Base-by-base conservation (phyloP, 2,329 filamentous ascomycete species). In the Cladophialophora chaetospira region DNA sequence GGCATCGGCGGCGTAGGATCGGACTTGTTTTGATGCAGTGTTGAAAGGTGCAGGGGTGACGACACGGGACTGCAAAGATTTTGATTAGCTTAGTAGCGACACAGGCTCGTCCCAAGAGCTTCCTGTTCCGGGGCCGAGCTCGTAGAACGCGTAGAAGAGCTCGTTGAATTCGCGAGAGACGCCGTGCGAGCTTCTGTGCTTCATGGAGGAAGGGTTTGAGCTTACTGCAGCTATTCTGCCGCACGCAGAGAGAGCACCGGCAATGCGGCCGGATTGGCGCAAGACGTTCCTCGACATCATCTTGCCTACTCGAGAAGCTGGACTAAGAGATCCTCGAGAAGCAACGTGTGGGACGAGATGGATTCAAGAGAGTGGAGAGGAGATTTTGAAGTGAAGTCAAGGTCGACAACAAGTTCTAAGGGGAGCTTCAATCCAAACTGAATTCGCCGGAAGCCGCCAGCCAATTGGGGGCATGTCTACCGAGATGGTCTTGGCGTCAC, bases 221-320 rank as follows among this genome's bases (percentile, higher is more conserved):
- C 93, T 88, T 92, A 97, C 94, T 81, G 87, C 88, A 79, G 88
- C 88, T 82, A 95, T 86, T 85, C 91, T 90, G 84, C 90, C 86
- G 74, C 88, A 84, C 75, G 90, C 89, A 88, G 91, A 90, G 82
- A 95, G 86, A 82, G 90, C 91, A 82, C 90, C 89, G 81, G 93
- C 89, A 79, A 89, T 88, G 84, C 92, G 91, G 83, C 88, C 88
- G 79, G 91, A 95, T 85, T 96, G 91, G 83, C 92, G 87, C 82
- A 97, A 85, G 83, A 93, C 92, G 87, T 89, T 96, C 82, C 93
- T 91, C 86, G 97, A 96, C 93, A 97, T 97, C 81, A 78, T 83
- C 76, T 77, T 73, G 81, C 78, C 76, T 76, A 69, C 72, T 63
- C 65, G 53, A 55, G 64, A 65, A 66, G 64, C 63, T 63, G 36